These are phyloP conservation scores for Pseudocercospora cruenta DNA, from an alignment of 2,329 filamentous ascomycete species.

Conservation along the genomic window DNA sequence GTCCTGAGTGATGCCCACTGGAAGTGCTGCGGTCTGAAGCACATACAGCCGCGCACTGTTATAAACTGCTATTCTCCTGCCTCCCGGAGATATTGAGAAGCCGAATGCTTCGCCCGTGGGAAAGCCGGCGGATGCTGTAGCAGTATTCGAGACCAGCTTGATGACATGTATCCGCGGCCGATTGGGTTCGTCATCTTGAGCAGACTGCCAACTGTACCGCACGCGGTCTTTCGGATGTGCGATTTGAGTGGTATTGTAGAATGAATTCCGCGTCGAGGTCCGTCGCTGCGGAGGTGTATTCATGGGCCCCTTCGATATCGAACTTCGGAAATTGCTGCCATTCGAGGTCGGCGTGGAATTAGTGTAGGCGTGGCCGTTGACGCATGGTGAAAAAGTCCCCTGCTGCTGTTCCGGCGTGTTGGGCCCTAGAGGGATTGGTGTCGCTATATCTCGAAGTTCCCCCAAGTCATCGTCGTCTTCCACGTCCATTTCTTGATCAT, in stretches of 20 bases:
- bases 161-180: slow-evolving; percentile 56
- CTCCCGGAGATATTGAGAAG: slow-evolving; percentile 76
- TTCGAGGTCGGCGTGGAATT: slow-evolving; percentile 18
- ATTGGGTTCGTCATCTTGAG: slow-evolving; percentile 42
- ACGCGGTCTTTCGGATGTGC: slow-evolving; percentile 38
- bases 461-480: slow-evolving; percentile 19
- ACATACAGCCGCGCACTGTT: slow-evolving; percentile 85
- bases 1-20: slow-evolving; percentile 67
- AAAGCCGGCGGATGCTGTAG: slow-evolving; percentile 73
- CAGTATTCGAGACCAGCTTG: slow-evolving; percentile 80
- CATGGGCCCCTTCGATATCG: slow-evolving; percentile 25
- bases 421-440: slow-evolving; percentile 28
- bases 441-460: slow-evolving; percentile 30
- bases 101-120: slow-evolving; percentile 76
- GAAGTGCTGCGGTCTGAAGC: slow-evolving; percentile 65
- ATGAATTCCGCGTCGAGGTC: slow-evolving; percentile 25
- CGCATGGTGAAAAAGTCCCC: slow-evolving; percentile 16
- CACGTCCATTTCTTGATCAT: slow-evolving; percentile 13
- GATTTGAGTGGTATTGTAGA: slow-evolving; percentile 34
- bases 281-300: slow-evolving; percentile 20
- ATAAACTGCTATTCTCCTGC: slow-evolving; percentile 75
- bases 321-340: slow-evolving; percentile 15
- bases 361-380: slow-evolving; percentile 10
- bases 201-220: slow-evolving; percentile 44
- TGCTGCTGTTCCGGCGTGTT: slow-evolving; percentile 22